Evolutionary conservation across 2,329 filamentous ascomycete genomes (phyloP).

Genomic region (Teratosphaeria pseudoeucalypti): DNA sequence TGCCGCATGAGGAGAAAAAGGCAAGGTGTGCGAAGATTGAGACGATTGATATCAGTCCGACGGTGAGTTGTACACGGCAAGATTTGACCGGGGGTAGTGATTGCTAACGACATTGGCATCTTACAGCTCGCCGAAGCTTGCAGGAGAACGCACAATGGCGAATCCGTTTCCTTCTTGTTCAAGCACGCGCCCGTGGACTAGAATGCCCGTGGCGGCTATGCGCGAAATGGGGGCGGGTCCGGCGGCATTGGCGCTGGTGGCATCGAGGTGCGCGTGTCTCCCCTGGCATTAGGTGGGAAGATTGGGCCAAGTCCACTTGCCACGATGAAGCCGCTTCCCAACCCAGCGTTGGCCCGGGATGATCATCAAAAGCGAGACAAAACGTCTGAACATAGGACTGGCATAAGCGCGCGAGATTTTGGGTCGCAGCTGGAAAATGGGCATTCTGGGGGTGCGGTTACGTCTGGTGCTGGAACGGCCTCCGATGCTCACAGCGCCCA

Average conservation of each 20-base stretch:
- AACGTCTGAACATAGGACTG: not conserved
- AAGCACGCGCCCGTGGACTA: slow-evolving; percentile 36
- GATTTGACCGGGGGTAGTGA: not conserved
- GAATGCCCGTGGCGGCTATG: not conserved
- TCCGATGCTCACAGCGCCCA: not conserved
- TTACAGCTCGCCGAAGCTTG: slow-evolving; percentile 55
- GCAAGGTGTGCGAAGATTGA: slow-evolving; percentile 68
- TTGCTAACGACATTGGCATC: slow-evolving; percentile 5
- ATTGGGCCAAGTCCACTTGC: not conserved
- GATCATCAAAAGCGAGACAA: not conserved
- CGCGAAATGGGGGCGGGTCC: not conserved
- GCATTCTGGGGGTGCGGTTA: not conserved
- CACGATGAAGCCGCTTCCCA: not conserved
- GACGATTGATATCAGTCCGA: slow-evolving; percentile 86
- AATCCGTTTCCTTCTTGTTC: slow-evolving; percentile 58
- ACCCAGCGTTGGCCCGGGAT: not conserved
- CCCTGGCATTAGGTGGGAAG: not conserved
- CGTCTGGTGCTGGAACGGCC: not conserved
- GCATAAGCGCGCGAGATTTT: not conserved
- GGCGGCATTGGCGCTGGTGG: not conserved
- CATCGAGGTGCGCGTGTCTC: not conserved
- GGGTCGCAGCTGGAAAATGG: not conserved
- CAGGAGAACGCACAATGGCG: slow-evolving; percentile 58
- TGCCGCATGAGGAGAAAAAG: slow-evolving; percentile 71
- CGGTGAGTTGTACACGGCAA: slow-evolving; percentile 34